Base-by-base conservation (phyloP, 768 basidiomycete species). In the Kwoniella heveanensis region DNA sequence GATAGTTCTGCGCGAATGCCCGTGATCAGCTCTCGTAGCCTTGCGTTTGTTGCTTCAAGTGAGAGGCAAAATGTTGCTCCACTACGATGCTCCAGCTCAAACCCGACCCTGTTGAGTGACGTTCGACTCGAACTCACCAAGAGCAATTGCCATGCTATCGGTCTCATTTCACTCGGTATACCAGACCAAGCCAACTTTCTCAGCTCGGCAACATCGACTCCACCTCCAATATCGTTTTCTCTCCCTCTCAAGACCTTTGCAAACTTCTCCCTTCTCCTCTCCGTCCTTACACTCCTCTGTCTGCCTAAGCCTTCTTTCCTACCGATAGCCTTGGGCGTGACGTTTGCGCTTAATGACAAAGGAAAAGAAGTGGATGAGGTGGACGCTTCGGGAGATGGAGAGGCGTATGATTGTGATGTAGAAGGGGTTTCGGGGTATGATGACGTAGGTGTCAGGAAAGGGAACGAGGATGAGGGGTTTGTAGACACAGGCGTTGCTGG, bases 171-270 rank as follows among this genome's bases (percentile, higher is more conserved):
- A 59, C 80, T 78, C 0, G 96, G 95, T 25, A 97, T 90, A 24
- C 96, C 96, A 54, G 89, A 88, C 96, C 96, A 99, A 21, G 93
- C 88, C 52, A 96, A 85, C 74, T 92, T 92, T 52, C 93, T 85
- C 65, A 99, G 83, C 77, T 92, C 90, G 21, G 86, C 90, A 90
- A 96, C 88, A 77, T 92, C 88, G 46, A 83, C 80, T 9, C 79
- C 66, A 81, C 83, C 63, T 80, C 82, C 47, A 80, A 82, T 47
- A 87, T 77, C 71, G 25, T 68, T 62, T 21, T 29, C 54, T 47
- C 69, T 55, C 10, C 79, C 79, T 51, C 57, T 65, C 19, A 80
- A 63, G 3, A 71, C 76, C 56, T 70, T 74, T 1, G 69, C 71
- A 47, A 77, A 80, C 59, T 70, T 73, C 55, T 78, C 79, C 49